Evolutionary conservation across 768 basidiomycete species (phyloP), one percentile per base, ranked within the genome.

Genomic region (Naematelia aurantialba): DNA sequence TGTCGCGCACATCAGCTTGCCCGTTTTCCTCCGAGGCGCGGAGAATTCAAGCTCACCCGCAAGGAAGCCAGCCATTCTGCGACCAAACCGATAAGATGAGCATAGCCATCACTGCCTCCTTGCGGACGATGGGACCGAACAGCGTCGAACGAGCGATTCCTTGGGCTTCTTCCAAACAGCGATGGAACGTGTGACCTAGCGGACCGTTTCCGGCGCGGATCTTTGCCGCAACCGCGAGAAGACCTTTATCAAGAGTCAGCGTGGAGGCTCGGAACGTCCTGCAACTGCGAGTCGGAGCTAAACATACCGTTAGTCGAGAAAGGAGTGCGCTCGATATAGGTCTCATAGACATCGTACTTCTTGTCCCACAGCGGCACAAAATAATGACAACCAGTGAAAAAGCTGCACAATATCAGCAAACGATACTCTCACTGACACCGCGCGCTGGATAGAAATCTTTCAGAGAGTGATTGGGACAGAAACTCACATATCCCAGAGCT

Each of bases 311-410:
- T 89, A 76, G 92, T 92, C 54, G 91, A 92, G 88, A 91, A 97
- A 3, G 93, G 93, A 4, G 89, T 89, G 67, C 93, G 86, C 76
- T 91, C 90, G 81, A 87, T 87, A 68, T 93, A 82, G 66, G 86
- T 85, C 75, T 94, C 92, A 79, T 89, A 93, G 14, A 89, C 90
- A 81, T 97, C 93, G 79, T 91, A 94, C 59, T 81, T 80, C 29
- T 89, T 88, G 79, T 96, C 91, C 81, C 93, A 96, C 62, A 96
- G 82, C 48, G 93, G 92, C 66, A 96, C 91, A 81, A 96, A 97
- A 75, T 92, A 83, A 80, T 96, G 89, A 79, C 91, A 96, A 50
- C 92, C 92, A 58, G 89, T 87, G 81, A 94, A 94, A 82, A 94
- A 97, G 72, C 89, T 91, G 81, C 61, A 67, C 39, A 70, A 71